Evolutionary conservation across 768 basidiomycete genomes (phyloP), one percentile per base, ranked within the genome.

Genomic region (Lentinula sp.): DNA sequence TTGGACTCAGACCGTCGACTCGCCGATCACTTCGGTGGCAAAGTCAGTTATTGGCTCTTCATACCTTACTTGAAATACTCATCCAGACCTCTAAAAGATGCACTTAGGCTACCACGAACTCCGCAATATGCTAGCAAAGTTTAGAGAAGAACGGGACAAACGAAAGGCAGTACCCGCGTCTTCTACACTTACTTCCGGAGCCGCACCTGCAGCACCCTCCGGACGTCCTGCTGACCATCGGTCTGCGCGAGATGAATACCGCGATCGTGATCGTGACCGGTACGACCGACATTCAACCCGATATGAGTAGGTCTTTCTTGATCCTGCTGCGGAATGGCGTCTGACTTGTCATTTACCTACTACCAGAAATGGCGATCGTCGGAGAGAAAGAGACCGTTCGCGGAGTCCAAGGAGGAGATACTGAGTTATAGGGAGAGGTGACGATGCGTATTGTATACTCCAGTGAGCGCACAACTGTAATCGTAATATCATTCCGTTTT

Each of bases 21-120:
- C 63, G 97, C 97, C 56, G 97, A 99, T 79, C 97, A 99, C 75
- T 99, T 99, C 79, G 97, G 97, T 75, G 97, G 97, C 69, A 99
- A 99, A 81, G 96, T 93, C 68, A 73, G 89, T 74, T 62, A 54
- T 13, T 37, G 37, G 16, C 53, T 23, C 13, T 15, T 23, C 18
- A 43, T 56, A 41, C 41, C 55, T 45, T 12, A 20, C 20, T 57
- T 57, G 42, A 37, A 59, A 49, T 36, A 58, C 61, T 60, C 66
- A 36, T 66, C 66, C 58, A 52, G 50, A 50, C 32, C 66, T 70
- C 57, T 72, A 2, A 39, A 9, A 98, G 97, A 96, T 99, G 93
- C 97, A 98, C 80, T 75, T 98, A 69, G 97, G 97, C 9, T 99
- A 99, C 77, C 95, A 98, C 73, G 95, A 98, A 76, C 81, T 99